These are phyloP conservation scores for Herpetomonas muscarum DNA, from an alignment of 208 protist species.

Conservation along the genomic window DNA sequence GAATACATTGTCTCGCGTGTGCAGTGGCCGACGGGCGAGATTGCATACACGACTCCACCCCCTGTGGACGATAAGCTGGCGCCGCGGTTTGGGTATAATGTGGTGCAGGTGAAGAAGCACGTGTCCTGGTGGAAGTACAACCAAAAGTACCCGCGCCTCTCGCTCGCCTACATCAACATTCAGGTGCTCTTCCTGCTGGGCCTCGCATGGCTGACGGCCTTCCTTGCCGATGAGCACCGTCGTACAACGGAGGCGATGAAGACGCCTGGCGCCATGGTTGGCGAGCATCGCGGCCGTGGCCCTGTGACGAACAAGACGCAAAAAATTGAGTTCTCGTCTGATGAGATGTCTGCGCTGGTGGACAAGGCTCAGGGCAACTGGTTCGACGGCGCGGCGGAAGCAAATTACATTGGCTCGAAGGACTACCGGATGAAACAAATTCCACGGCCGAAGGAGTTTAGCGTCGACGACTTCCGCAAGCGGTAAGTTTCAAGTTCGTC, in stretches of 20 bases:
- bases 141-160: slow-evolving; percentile 75
- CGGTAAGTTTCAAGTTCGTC: too few relatives aligned
- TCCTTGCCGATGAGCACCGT: slow-evolving; percentile 73
- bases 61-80: slow-evolving; percentile 65
- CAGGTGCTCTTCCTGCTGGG: slow-evolving; percentile 76
- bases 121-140: slow-evolving; percentile 90
- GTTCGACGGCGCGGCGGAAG: slow-evolving; percentile 69
- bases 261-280: slow-evolving; percentile 80
- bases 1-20: slow-evolving; percentile 82
- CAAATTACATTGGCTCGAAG: slow-evolving; percentile 83
- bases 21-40: slow-evolving; percentile 81
- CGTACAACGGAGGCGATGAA: slow-evolving; percentile 59
- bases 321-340: slow-evolving; percentile 57
- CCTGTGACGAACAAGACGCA: slow-evolving; percentile 50
- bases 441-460: slow-evolving; percentile 79
- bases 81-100: slow-evolving; percentile 83
- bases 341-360: slow-evolving; percentile 65
- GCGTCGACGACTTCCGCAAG: slow-evolving; percentile 75
- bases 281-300: slow-evolving; percentile 73
- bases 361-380: slow-evolving; percentile 80
- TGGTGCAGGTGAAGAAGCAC: slow-evolving; percentile 83
- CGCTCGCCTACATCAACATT: slow-evolving; percentile 80
- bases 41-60: slow-evolving; percentile 73
- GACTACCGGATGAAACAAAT: slow-evolving; percentile 85
- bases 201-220: slow-evolving; percentile 68